These are phyloP conservation scores for Candida multigemmis DNA, from an alignment of 805 yeast genomes.

Conservation along the genomic window DNA sequence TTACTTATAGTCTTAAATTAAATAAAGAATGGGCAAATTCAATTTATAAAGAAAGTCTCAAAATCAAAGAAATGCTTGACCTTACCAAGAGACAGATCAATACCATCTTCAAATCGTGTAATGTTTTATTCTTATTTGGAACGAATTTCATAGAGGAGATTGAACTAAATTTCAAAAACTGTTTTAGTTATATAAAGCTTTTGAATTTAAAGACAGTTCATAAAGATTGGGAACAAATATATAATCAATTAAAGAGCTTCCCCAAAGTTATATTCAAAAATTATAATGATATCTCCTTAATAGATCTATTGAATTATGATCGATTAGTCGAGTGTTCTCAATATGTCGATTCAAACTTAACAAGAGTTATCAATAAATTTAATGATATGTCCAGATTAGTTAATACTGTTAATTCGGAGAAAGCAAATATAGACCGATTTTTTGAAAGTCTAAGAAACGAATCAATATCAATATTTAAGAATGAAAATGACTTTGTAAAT, in stretches of 20 bases:
- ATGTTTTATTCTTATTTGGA: slow-evolving; percentile 40
- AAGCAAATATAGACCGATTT: slow-evolving; percentile 25
- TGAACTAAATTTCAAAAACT: slow-evolving; percentile 35
- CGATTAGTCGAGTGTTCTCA: slow-evolving; percentile 21
- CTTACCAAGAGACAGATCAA: slow-evolving; percentile 25
- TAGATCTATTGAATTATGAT: slow-evolving; percentile 19
- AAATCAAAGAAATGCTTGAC: slow-evolving; percentile 18
- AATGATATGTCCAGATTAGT: slow-evolving; percentile 24
- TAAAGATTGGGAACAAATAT: slow-evolving; percentile 25
- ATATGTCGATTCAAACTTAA: slow-evolving; percentile 17
- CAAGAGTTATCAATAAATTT: slow-evolving; percentile 18
- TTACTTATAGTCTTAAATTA: slow-evolving; percentile 28
- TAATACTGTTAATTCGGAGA: slow-evolving; percentile 26
- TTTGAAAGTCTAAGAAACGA: slow-evolving; percentile 34
- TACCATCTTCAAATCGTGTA: slow-evolving; percentile 36
- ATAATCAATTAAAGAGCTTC: slow-evolving; percentile 22
- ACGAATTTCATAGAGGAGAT: slow-evolving; percentile 41
- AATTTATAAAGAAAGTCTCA: slow-evolving; percentile 28
- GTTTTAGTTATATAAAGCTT: slow-evolving; percentile 23
- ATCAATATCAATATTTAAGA: slow-evolving; percentile 18
- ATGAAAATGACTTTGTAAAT: slow-evolving; percentile 7
- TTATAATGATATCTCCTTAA: slow-evolving; percentile 9
- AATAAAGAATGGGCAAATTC: slow-evolving; percentile 47
- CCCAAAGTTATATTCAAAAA: slow-evolving; percentile 27
- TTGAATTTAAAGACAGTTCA: slow-evolving; percentile 33